Evolutionary conservation across 2,329 filamentous ascomycete species (phyloP), one percentile per base, ranked within the genome.

Genomic region (Coleophoma eucalyptorum): DNA sequence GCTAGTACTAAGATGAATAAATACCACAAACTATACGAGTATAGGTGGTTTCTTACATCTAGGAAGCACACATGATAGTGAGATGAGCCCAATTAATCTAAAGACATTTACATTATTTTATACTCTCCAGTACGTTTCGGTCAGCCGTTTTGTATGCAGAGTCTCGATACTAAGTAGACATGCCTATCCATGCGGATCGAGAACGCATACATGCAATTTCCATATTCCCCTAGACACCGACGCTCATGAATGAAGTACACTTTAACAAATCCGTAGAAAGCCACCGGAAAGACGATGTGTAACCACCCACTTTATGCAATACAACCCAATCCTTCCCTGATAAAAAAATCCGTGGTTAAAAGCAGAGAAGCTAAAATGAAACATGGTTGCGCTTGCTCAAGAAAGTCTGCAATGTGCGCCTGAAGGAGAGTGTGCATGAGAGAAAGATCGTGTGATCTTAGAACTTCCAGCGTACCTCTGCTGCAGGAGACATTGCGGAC

Each of bases 401-500:
- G 16, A 15, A 35, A 13, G 45, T 34, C 45, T 15, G 16, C 12
- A 47, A 38, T 37, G 19, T 19, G 19, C 32, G 19, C 5, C 16
- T 37, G 35, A 6, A 38, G 35, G 26, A 26, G 26, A 26, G 26
- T 26, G 26, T 8, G 26, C 26, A 26, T 26, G 10, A 26, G 6
- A 37, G 32, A 26, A 19, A 19, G 19, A 26, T 6, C 15, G 15
- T 15, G 5, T 16, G 15, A 13, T 19, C 20, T 31, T 38, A 47
- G 33, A 47, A 47, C 45, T 37, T 47, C 57, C 51, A 58, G 44
- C 50, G 46, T 18, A 55, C 53, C 18, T 19, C 47, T 19, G 35
- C 45, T 31, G 16, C 7, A 43, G 42, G 42, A 20, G 42, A 44
- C 26, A 26, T 44, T 38, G 51, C 50, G n/a, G 54, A 49, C 33